These are phyloP conservation scores for Haplographium delicatum DNA, from an alignment of 495 filamentous ascomycete genomes.

Conservation along the genomic window DNA sequence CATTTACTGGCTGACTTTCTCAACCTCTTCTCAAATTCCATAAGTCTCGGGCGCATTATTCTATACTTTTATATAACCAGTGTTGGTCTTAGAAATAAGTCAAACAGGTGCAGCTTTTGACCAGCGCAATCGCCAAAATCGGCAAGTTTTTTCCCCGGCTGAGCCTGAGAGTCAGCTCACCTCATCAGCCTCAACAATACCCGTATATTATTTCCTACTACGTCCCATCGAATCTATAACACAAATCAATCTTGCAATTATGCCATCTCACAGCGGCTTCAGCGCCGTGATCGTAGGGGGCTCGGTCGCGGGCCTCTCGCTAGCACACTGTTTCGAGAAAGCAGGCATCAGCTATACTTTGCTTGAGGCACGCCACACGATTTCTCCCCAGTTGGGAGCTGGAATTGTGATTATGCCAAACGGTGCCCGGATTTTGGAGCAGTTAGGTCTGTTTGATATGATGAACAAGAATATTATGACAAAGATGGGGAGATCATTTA, in stretches of 20 bases:
- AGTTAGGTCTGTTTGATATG: slow-evolving; percentile 33
- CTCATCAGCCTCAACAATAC: no score
- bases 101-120: no score
- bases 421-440: slow-evolving; percentile 28
- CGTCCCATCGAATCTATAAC: no score
- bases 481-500: slow-evolving; percentile 15
- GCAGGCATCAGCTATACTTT: slow-evolving; percentile 26
- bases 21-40: no score
- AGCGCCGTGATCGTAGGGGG: slow-evolving; percentile 29
- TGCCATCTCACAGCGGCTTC: slow-evolving; percentile 10
- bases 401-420: slow-evolving; percentile 29
- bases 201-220: no score
- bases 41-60: no score
- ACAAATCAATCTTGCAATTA: background rate
- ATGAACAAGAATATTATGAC: slow-evolving; percentile 17
- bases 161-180: no score
- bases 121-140: no score
- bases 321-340: slow-evolving; percentile 25
- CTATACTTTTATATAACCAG: no score
- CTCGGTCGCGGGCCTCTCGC: slow-evolving; percentile 23
- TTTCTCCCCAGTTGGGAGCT: slow-evolving; percentile 26
- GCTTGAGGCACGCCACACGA: slow-evolving; percentile 21
- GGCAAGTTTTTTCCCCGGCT: no score
- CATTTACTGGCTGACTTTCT: no score
- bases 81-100: no score